Evolutionary conservation across 257 asterid species (phyloP).

Genomic region (Solanum pimpinellifolium): DNA sequence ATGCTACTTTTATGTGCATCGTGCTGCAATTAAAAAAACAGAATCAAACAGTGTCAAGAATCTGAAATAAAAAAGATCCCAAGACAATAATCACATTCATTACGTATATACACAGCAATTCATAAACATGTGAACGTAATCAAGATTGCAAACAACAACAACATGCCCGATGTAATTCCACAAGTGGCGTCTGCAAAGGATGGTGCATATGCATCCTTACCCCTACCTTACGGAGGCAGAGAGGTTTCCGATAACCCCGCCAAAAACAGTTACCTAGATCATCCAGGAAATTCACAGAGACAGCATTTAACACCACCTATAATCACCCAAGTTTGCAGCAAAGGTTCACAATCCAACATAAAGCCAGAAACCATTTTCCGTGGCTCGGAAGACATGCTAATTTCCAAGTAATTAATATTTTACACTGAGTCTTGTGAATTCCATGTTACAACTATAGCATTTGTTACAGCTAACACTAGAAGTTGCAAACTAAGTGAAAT

Average conservation of each 20-base stretch:
- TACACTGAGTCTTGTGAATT: neutral
- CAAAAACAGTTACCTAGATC: neutral
- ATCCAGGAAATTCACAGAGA: neutral
- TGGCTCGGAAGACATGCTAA: neutral
- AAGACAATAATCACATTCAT: neutral
- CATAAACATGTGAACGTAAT: neutral
- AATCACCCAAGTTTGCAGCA: neutral
- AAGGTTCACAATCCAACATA: neutral
- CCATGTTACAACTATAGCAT: neutral
- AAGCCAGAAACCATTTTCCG: neutral
- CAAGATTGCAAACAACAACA: neutral
- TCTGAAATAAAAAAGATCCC: neutral
- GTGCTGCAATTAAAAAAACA: neutral
- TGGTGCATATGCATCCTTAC: neutral
- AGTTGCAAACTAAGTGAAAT: neutral
- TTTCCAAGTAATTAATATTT: neutral
- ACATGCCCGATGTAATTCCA: neutral
- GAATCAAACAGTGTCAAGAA: neutral
- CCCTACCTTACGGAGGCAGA: neutral
- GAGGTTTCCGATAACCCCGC: neutral
- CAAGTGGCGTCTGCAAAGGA: neutral
- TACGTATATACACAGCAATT: neutral
- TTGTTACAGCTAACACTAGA: neutral
- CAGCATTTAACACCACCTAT: neutral
- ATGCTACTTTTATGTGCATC: neutral